Percentiles rank a stretch among this genome's conserved stretches.
Evolutionary conservation across 768 basidiomycete genomes (phyloP).

Genomic region (Phaeolepiota aurea): DNA sequence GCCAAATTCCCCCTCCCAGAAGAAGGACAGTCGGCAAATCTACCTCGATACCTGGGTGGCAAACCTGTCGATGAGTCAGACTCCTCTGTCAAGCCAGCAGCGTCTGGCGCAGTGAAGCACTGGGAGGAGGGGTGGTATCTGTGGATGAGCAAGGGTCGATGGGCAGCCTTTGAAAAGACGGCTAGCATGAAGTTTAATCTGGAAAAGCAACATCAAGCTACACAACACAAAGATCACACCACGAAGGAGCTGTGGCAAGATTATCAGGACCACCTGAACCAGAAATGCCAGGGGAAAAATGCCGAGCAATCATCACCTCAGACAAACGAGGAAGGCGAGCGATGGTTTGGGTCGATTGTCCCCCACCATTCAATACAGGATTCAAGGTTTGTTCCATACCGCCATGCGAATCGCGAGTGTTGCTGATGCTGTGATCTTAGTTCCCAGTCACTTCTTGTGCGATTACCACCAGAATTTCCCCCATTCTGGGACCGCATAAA

Average conservation of each 20-base stretch:
- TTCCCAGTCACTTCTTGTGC: slow-evolving; percentile 44
- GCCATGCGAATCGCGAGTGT: slow-evolving; percentile 1
- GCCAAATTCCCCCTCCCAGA: slow-evolving; percentile 54
- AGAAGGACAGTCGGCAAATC: slow-evolving; percentile 50
- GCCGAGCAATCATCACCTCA: slow-evolving; percentile 7
- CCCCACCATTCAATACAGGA: slow-evolving; percentile 33
- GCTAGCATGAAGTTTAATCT: slow-evolving; percentile 53
- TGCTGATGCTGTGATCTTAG: slow-evolving; percentile 18
- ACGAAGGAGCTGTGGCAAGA: slow-evolving; percentile 39
- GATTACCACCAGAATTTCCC: slow-evolving; percentile 47
- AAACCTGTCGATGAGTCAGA: slow-evolving; percentile 24
- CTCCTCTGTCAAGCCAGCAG: slow-evolving; percentile 13
- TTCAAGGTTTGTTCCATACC: slow-evolving; percentile 23
- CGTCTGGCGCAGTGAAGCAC: slow-evolving; percentile 32
- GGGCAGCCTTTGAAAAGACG: slow-evolving; percentile 46
- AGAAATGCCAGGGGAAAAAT: slow-evolving; percentile 11
- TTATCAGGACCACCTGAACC: slow-evolving; percentile 37
- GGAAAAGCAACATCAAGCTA: slow-evolving; percentile 36
- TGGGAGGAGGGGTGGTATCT: slow-evolving; percentile 78
- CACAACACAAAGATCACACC: slow-evolving; percentile 29
- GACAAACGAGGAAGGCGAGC: slow-evolving; percentile 13
- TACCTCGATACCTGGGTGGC: slow-evolving; percentile 38
- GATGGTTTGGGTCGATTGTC: slow-evolving; percentile 31
- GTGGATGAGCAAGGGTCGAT: slow-evolving; percentile 51
- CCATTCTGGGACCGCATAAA: slow-evolving; percentile 44